Conservation (phyloP, 768 basidiomycete genomes). For the Suillus americanus region DNA sequence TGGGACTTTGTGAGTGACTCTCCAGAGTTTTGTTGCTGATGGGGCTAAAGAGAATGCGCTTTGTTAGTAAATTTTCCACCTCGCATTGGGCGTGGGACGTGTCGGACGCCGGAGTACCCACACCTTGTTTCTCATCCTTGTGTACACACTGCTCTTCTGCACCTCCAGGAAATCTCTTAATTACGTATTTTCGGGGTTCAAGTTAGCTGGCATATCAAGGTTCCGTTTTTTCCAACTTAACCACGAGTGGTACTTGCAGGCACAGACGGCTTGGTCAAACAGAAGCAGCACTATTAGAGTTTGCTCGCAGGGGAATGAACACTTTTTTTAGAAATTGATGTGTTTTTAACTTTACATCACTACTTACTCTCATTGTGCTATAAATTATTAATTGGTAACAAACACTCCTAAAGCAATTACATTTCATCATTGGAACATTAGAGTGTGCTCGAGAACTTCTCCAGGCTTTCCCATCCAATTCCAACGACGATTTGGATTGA, state of each 20-base stretch:
- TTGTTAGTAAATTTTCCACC: slow-evolving; percentile 23
- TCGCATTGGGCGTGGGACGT: slow-evolving; percentile 8
- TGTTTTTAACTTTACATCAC: neutral
- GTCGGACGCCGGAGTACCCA: neutral
- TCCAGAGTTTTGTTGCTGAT: slow-evolving; percentile 7
- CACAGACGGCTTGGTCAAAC: slow-evolving; percentile 11
- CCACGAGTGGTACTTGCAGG: slow-evolving; percentile 7
- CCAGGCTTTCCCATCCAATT: slow-evolving; percentile 84
- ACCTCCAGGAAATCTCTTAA: slow-evolving; percentile 1
- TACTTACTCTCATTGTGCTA: slow-evolving; percentile 1
- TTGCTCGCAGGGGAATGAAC: slow-evolving; percentile 7
- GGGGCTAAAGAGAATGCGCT: slow-evolving; percentile 3
- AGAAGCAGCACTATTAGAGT: slow-evolving; percentile 15
- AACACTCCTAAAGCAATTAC: neutral
- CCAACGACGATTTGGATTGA: slow-evolving; percentile 70
- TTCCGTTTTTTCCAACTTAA: slow-evolving; percentile 5
- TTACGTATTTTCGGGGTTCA: slow-evolving; percentile 5
- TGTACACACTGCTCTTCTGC: slow-evolving; percentile 10
- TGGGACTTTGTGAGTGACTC: slow-evolving; percentile 58
- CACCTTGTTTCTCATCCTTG: slow-evolving; percentile 8
- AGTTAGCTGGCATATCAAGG: slow-evolving; percentile 9
- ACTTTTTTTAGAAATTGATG: slow-evolving; percentile 7
- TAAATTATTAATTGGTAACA: neutral
- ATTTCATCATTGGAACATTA: slow-evolving; percentile 17
- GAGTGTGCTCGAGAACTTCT: slow-evolving; percentile 52